These are phyloP conservation scores for Misopates orontium DNA, from an alignment of 257 asterid species.

Conservation along the genomic window DNA sequence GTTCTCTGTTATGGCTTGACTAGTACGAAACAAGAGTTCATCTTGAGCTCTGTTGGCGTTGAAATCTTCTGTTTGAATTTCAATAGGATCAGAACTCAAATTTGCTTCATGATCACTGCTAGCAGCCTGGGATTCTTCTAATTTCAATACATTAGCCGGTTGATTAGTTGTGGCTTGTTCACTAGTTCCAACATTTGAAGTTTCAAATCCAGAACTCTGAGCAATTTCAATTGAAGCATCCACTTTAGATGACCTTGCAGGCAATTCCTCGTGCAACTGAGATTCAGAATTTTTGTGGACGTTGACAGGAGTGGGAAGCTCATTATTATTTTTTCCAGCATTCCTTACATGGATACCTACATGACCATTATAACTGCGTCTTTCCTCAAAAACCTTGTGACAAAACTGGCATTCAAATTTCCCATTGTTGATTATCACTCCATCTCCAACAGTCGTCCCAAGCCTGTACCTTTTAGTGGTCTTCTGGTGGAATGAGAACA, in stretches of 20 bases:
- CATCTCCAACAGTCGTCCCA: conserved; percentile 75
- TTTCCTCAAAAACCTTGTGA: conserved; percentile 82
- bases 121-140: conserved; percentile 44
- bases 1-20: conserved; percentile 33
- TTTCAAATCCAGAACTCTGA: conserved; percentile 42
- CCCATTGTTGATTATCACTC: conserved; percentile 78
- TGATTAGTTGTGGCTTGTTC: conserved; percentile 35
- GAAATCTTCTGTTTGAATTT: conserved; percentile 38
- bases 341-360: conserved; percentile 86
- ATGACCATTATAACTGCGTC: conserved; percentile 81
- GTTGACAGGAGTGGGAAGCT: conserved; percentile 35
- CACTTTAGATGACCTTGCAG: conserved; percentile 46
- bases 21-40: conserved; percentile 39
- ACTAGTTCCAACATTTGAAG: conserved; percentile 36
- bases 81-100: conserved; percentile 36
- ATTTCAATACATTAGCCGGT: conserved; percentile 36
- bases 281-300: conserved; percentile 41
- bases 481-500: conserved; percentile 76
- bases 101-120: conserved; percentile 30
- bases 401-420: conserved; percentile 91
- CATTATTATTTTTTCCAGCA: conserved; percentile 51
- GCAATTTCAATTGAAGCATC: conserved; percentile 62
- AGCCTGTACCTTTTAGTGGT: conserved; percentile 71
- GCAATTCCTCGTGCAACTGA: conserved; percentile 35
- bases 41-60: conserved; percentile 32